Base-by-base conservation (phyloP, 2,329 filamentous ascomycete genomes). In the Parastagonospora nodorum region DNA sequence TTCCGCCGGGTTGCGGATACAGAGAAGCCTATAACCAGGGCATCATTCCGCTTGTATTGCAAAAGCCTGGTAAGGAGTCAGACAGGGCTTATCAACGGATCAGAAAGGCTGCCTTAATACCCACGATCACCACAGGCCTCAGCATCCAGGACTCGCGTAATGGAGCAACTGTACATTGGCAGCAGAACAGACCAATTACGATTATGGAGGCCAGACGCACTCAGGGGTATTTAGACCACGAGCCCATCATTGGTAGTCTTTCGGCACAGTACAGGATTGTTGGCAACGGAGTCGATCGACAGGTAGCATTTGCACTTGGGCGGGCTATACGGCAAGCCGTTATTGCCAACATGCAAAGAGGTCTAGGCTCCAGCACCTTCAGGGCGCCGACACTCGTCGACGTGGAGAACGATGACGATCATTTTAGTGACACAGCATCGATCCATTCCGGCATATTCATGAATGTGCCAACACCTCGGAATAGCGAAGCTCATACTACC, bases 201-300 rank as follows among this genome's bases (percentile, higher is more conserved):
- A 69, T 93, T 2, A 78, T 87, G 75, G 90, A 94, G 68, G 82
- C 80, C 0, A 75, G 87, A 1, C 77, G 88, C 1, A 87, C 85
- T 0, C 90, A 94, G 67, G 87, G 88, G 0, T 85, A 88, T 35
- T 84, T 79, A 0, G 88, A 93, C 48, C 57, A 85, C 5, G 90
- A 93, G 50, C 80, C 92, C 0, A 68, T 95, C 0, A 69, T 92
- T 1, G 89, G 89, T 0, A 63, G 46, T 0, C 68, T 80, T 0
- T 8, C 32, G 0, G 75, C 85, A 1, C 86, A 90, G 64, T 86
- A 83, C 75, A 82, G 80, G 47, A 83, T 90, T 15, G 78, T 92
- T 0, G 90, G 90, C 0, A 95, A 95, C 68, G 89, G 86, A 27
- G 90, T 95, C 0, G 84, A 89, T 2, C 77, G 89, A 8, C 82